These are phyloP conservation scores for Acer yangbiense DNA, from an alignment of 345 rosid genomes.

Conservation along the genomic window DNA sequence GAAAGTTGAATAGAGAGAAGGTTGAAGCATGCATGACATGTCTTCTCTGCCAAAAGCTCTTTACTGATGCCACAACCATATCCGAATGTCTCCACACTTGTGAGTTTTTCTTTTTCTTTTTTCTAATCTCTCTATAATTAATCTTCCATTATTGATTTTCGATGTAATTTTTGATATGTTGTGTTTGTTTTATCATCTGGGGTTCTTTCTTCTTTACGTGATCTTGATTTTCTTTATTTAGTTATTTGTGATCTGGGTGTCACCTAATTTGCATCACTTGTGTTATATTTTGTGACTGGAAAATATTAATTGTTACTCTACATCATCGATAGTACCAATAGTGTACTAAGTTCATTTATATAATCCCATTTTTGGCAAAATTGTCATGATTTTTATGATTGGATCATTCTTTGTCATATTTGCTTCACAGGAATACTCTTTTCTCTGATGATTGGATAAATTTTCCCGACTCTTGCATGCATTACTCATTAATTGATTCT, in stretches of 20 bases:
- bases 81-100: conserved; percentile 61
- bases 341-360: neutral
- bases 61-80: conserved; percentile 52
- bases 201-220: neutral
- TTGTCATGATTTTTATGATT: neutral
- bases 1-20: conserved; percentile 30
- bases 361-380: neutral
- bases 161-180: neutral
- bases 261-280: neutral
- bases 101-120: conserved; percentile 22
- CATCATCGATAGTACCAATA: neutral
- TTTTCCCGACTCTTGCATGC: neutral
- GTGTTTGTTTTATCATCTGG: neutral
- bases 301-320: neutral
- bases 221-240: neutral
- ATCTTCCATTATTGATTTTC: neutral
- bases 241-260: too few species aligned
- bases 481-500: neutral
- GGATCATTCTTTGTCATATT: neutral
- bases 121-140: neutral
- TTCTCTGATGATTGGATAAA: neutral
- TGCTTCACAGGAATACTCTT: neutral
- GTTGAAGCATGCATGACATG: conserved; percentile 48
- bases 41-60: conserved; percentile 44
- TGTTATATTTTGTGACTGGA: neutral